These are phyloP conservation scores for Trichophaea hybrida DNA, from an alignment of 2,329 filamentous ascomycete species.

Conservation along the genomic window DNA sequence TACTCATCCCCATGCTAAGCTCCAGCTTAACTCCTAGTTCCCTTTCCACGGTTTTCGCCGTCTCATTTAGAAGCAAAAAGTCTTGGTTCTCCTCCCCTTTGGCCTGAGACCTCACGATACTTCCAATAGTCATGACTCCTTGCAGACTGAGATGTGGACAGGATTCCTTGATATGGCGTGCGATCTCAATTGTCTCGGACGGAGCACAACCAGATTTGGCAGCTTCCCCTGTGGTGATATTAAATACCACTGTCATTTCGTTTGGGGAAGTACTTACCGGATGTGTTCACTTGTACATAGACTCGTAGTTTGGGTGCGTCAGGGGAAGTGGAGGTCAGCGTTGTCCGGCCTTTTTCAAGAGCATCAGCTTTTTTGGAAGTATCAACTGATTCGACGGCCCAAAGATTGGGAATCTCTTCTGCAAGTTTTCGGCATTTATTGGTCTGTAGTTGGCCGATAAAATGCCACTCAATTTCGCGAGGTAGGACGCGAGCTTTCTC, in stretches of 20 bases:
- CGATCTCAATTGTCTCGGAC: slow-evolving; percentile 47
- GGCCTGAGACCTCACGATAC: slow-evolving; percentile 69
- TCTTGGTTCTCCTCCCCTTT: slow-evolving; percentile 84
- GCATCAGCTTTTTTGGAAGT: slow-evolving; percentile 71
- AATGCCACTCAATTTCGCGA: slow-evolving; percentile 72
- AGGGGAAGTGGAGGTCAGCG: slow-evolving; percentile 36
- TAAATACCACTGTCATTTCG: not conserved
- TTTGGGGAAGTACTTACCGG: slow-evolving; percentile 33
- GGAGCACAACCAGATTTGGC: slow-evolving; percentile 72
- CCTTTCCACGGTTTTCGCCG: slow-evolving; percentile 53
- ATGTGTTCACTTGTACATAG: slow-evolving; percentile 92
- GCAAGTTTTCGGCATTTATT: slow-evolving; percentile 85
- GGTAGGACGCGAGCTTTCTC: slow-evolving; percentile 77
- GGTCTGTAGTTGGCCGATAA: slow-evolving; percentile 86
- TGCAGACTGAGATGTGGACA: slow-evolving; percentile 62
- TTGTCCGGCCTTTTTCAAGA: slow-evolving; percentile 60
- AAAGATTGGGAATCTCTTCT: slow-evolving; percentile 70
- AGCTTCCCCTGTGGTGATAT: slow-evolving; percentile 42
- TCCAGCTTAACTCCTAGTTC: slow-evolving; percentile 53
- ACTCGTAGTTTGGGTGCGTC: slow-evolving; percentile 45
- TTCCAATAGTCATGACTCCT: slow-evolving; percentile 94
- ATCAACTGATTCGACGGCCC: slow-evolving; percentile 84
- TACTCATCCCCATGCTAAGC: slow-evolving; percentile 97
- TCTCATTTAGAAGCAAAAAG: slow-evolving; percentile 54
- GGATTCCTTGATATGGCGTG: slow-evolving; percentile 51